A percentile compares a stretch with the other conserved stretches of the same genome.
Evolutionary conservation across 108 stramenopile genomes (phyloP).

Genomic region (Cylindrotheca fusiformis): DNA sequence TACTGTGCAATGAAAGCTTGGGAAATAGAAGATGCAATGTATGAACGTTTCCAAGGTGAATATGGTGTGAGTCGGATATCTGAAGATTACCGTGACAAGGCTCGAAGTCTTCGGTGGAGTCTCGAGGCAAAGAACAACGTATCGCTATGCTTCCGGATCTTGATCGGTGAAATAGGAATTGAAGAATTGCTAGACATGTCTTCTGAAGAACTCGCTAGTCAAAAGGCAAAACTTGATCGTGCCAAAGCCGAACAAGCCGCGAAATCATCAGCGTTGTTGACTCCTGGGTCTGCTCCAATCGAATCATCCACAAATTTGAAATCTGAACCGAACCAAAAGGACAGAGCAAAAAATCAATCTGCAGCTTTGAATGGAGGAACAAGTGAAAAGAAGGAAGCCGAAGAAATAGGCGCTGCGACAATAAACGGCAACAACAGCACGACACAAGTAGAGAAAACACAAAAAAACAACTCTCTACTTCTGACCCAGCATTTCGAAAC

Average conservation of each 20-base stretch:
- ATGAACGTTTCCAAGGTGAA: constrained; percentile 26
- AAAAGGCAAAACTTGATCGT: constrained; percentile 41
- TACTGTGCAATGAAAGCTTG: constrained; percentile 55
- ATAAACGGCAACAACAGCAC: neutral
- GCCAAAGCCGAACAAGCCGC: constrained; percentile 45
- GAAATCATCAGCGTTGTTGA: constrained; percentile 37
- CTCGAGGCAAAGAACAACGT: constrained; percentile 56
- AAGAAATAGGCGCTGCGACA: neutral
- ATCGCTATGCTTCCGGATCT: constrained; percentile 55
- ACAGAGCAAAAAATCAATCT: neutral
- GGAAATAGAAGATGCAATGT: constrained; percentile 66
- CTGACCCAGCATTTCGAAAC: too few relatives aligned
- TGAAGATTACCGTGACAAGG: constrained; percentile 52
- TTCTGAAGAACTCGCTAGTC: constrained; percentile 55
- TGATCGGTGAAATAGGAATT: constrained; percentile 45
- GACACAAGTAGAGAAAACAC: neutral
- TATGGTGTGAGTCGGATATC: constrained; percentile 16
- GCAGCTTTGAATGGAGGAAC: neutral
- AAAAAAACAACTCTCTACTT: neutral
- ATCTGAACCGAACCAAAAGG: too few relatives aligned
- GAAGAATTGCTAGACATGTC: constrained; percentile 56
- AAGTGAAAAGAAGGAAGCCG: neutral
- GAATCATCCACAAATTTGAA: too few relatives aligned
- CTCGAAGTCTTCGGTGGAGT: constrained; percentile 46
- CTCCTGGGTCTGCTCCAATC: constrained; percentile 15